Conservation (phyloP, 495 filamentous ascomycete genomes). For the Cercophora scortea region DNA sequence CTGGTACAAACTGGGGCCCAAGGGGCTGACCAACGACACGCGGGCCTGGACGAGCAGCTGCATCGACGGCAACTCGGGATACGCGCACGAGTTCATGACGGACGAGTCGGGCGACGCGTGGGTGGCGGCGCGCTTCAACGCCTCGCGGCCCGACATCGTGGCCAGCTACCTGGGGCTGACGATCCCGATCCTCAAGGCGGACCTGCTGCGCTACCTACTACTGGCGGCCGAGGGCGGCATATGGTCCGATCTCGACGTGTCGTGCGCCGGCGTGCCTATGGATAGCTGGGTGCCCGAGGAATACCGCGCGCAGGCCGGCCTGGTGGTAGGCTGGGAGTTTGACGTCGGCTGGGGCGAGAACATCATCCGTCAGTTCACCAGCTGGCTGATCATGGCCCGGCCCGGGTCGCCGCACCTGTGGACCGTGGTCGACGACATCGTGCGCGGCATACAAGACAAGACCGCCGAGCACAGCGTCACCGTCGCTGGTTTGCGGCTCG, state of each 20-base stretch:
- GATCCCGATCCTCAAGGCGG: slow-evolving; percentile 8
- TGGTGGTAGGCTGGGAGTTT: slow-evolving; percentile 11
- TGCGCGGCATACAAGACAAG: neutral
- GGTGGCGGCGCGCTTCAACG: neutral
- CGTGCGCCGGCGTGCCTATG: slow-evolving; percentile 4
- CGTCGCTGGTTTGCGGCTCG: neutral
- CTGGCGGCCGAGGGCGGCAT: slow-evolving; percentile 9
- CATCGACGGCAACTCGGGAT: slow-evolving; percentile 2
- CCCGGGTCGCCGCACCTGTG: slow-evolving; percentile 3
- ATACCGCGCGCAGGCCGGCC: neutral
- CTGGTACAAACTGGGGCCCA: slow-evolving; percentile 10
- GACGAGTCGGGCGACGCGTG: slow-evolving; percentile 2
- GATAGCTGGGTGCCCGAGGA: neutral
- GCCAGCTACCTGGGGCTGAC: neutral
- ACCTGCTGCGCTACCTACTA: slow-evolving; percentile 10
- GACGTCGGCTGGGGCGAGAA: slow-evolving; percentile 6
- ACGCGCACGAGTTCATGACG: slow-evolving; percentile 4
- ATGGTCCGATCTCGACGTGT: slow-evolving; percentile 10
- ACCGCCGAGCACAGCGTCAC: neutral
- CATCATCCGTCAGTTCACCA: slow-evolving; percentile 5
- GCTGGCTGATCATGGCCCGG: slow-evolving; percentile 3
- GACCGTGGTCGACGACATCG: slow-evolving; percentile 3
- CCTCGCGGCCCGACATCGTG: slow-evolving; percentile 1
- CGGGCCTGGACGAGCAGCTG: slow-evolving; percentile 4
- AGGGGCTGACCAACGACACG: slow-evolving; percentile 1